Evolutionary conservation across 148 eudicot genomes (phyloP), one percentile per base, ranked within the genome.

Genomic region (Oxyria digyna): DNA sequence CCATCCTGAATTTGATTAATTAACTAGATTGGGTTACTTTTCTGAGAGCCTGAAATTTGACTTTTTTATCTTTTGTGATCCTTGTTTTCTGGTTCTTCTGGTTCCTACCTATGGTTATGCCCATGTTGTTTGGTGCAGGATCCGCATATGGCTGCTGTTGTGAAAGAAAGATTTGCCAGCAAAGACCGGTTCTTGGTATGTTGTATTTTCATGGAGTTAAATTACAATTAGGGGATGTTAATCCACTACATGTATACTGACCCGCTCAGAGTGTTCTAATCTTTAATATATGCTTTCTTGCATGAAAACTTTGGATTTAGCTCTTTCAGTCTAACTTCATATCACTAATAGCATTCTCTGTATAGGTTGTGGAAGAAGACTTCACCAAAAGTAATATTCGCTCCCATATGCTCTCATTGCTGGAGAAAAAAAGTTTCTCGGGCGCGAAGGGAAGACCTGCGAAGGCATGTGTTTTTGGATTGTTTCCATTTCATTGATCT

Each of bases 361-460:
- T 89, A 77, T 78, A 93, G 96, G 86, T 93, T 67, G 7, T 93
- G 69, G 81, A 83, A 82, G 97, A 93, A 74, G 98, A 93, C 79
- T 90, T 93, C 77, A 93, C 92, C 50, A 81, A 76, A 78, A 87
- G 90, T 70, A 83, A 88, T 71, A 77, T 93, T 27, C 90, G 79
- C 45, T 80, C 88, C 72, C 97, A 90, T 77, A 76, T 90, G 82
- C 69, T 81, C 50, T 79, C 96, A 42, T 68, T 86, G 41, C 42
- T 85, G 74, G 80, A 71, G 77, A 77, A 76, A 81, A 72, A 69
- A 75, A 74, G 68, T 68, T 80, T 86, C 55, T 38, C 68, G 41
- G 80, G 77, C 72, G 77, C 69, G 67, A 71, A 76, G 18, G 63
- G 82, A 62, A 81, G 73, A 59, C 67, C 42, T 76, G 94, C 89